phyloP scores from a whole-genome alignment of 495 filamentous ascomycete genomes.

The Polyplosphaeria fusca region DNA sequence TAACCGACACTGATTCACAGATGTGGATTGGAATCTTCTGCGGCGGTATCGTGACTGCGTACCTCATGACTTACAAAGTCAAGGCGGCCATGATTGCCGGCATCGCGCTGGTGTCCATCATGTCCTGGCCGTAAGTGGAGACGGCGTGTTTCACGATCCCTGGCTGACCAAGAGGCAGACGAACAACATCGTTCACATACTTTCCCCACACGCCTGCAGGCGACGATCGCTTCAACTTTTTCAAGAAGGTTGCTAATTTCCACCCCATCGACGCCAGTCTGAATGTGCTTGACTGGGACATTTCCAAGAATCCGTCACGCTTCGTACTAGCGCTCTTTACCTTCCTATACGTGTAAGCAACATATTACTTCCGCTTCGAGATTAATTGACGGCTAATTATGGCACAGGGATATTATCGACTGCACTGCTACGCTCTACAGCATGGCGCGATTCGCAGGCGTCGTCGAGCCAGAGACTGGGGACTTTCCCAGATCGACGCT shows the following conservation, averaged over 20 bases:
- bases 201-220: constrained; percentile 69
- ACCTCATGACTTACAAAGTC: constrained; percentile 78
- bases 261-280: constrained; percentile 66
- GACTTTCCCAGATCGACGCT: constrained; percentile 80
- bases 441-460: constrained; percentile 77
- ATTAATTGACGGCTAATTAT: background rate
- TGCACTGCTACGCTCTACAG: constrained; percentile 76
- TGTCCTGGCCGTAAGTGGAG: constrained; percentile 64
- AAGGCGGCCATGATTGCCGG: constrained; percentile 79
- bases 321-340: constrained; percentile 81
- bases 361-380: background rate
- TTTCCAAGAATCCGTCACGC: constrained; percentile 59
- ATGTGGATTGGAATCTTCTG: constrained; percentile 87
- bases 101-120: constrained; percentile 76
- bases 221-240: constrained; percentile 69
- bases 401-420: constrained; percentile 64
- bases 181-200: constrained; percentile 67
- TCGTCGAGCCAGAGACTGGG: constrained; percentile 66
- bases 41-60: constrained; percentile 70
- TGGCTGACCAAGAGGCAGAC: constrained; percentile 26
- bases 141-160: background rate
- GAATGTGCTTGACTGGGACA: constrained; percentile 65
- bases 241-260: constrained; percentile 78
- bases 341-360: constrained; percentile 65
- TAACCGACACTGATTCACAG: constrained; percentile 5